Percentiles rank a stretch among this genome's conserved stretches.
These are phyloP conservation scores for Alternaria arbusti DNA, from an alignment of 2,329 filamentous ascomycete genomes.

Conservation along the genomic window DNA sequence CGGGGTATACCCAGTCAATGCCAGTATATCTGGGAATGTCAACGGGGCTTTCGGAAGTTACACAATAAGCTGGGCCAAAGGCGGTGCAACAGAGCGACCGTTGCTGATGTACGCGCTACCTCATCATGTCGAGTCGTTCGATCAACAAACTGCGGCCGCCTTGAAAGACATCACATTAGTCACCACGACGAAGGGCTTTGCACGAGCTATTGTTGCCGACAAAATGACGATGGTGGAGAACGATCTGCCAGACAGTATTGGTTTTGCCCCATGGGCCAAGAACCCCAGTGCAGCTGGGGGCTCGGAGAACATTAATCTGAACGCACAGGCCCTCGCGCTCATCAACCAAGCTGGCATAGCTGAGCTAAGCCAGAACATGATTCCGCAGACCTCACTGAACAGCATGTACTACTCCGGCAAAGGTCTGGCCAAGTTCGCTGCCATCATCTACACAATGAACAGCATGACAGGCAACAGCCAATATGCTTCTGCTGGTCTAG, in stretches of 20 bases:
- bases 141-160: constrained; percentile 59
- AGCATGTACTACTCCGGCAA: constrained; percentile 93
- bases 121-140: constrained; percentile 83
- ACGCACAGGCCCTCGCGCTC: constrained; percentile 59
- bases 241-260: constrained; percentile 72
- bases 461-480: constrained; percentile 65
- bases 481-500: constrained; percentile 59
- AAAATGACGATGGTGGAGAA: constrained; percentile 73
- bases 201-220: constrained; percentile 65
- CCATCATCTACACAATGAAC: constrained; percentile 56
- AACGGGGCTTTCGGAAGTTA: constrained; percentile 67
- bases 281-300: constrained; percentile 46
- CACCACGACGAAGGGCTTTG: constrained; percentile 87
- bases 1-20: constrained; percentile 74
- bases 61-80: constrained; percentile 73
- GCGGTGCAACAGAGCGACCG: constrained; percentile 62
- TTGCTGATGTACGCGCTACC: constrained; percentile 90
- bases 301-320: constrained; percentile 47
- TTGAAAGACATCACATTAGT: constrained; percentile 66
- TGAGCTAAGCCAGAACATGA: constrained; percentile 80
- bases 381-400: constrained; percentile 74
- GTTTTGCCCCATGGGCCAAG: constrained; percentile 80
- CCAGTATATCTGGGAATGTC: constrained; percentile 58
- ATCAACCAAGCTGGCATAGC: constrained; percentile 68
- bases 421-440: constrained; percentile 54